Evolutionary conservation across 2,329 filamentous ascomycete genomes (phyloP), one percentile per base, ranked within the genome.

Genomic region (Aspergillus sp.): DNA sequence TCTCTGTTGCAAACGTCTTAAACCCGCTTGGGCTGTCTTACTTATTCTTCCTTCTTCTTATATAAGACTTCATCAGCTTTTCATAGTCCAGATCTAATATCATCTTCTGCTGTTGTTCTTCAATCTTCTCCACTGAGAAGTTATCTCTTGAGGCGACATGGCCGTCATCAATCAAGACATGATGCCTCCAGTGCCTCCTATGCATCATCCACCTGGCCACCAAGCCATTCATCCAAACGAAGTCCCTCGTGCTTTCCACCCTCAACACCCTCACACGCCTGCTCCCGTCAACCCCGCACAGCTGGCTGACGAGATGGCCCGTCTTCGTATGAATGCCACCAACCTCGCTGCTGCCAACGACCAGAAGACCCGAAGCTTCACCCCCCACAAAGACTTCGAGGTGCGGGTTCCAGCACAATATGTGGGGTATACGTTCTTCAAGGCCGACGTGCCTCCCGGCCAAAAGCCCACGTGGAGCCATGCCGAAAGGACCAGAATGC

Each of bases 351-450:
- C 56, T 42, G 52, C 50, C 11, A 58, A 51, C 29, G 52, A 45
- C 12, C 51, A 29, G 22, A 61, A 50, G 20, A n/a, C 26, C 14
- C 54, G 54, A 49, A 58, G 58, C 16, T 20, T 57, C 53, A 49
- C 20, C 26, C 32, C 47, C 12, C 12, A 49, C 24, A 50, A 56
- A 49, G 62, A 66, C 22, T 22, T 58, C 14, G 58, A 61, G 26
- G 51, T 65, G 14, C 59, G 59, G 18, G 26, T 57, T 7, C 61
- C 63, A 4, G 52, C 62, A 16, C 72, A 73, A 22, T 73, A 74
- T 36, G 29, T 64, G 56, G 74, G 75, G 2, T 77, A 71, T 60
- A 73, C 68, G n/a, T 71, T 77, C 52, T 70, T 67, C 64, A 72
- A 72, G 54, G 73, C 72, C 16, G 67, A 71, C 14, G 63, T 69